These are phyloP conservation scores for Sporothrix sp. DNA, from an alignment of 2,329 filamentous ascomycete genomes.

Conservation along the genomic window DNA sequence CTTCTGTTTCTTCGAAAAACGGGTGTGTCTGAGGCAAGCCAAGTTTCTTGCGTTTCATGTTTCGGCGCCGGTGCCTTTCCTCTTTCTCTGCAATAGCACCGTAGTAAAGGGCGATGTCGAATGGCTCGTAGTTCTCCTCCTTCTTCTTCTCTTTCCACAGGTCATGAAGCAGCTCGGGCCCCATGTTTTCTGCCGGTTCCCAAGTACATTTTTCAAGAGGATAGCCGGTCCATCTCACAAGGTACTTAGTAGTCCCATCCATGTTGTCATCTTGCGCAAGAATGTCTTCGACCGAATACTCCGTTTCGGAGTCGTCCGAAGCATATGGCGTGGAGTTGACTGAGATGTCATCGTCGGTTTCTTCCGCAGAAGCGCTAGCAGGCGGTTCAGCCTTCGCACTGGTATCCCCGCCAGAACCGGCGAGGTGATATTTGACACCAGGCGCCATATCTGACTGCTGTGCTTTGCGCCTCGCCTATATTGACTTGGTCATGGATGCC, in stretches of 20 bases:
- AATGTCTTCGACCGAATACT: conserved; percentile 47
- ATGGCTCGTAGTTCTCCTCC: conserved; percentile 25
- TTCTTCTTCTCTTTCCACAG: conserved; percentile 36
- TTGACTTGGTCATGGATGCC: background rate
- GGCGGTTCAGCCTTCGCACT: background rate
- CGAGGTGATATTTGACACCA: background rate
- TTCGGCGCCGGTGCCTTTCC: conserved; percentile 33
- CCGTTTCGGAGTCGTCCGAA: conserved; percentile 30
- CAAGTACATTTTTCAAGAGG: conserved; percentile 45
- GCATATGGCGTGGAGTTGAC: conserved; percentile 40
- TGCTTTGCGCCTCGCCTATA: background rate
- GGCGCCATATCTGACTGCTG: background rate
- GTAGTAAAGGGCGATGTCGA: conserved; percentile 31
- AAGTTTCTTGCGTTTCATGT: conserved; percentile 32
- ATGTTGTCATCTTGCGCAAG: conserved; percentile 34
- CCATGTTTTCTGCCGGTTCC: conserved; percentile 40
- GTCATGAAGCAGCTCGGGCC: conserved; percentile 25
- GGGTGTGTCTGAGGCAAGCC: conserved; percentile 26
- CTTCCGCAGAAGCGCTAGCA: conserved; percentile 6
- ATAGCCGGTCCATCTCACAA: conserved; percentile 58
- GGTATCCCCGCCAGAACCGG: background rate
- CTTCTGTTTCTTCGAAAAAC: conserved; percentile 9
- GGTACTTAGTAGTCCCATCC: conserved; percentile 35
- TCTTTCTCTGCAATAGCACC: conserved; percentile 23
- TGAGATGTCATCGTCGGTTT: conserved; percentile 42